These are phyloP conservation scores for Suhomyces emberorum DNA, from an alignment of 805 yeast species.

Conservation along the genomic window DNA sequence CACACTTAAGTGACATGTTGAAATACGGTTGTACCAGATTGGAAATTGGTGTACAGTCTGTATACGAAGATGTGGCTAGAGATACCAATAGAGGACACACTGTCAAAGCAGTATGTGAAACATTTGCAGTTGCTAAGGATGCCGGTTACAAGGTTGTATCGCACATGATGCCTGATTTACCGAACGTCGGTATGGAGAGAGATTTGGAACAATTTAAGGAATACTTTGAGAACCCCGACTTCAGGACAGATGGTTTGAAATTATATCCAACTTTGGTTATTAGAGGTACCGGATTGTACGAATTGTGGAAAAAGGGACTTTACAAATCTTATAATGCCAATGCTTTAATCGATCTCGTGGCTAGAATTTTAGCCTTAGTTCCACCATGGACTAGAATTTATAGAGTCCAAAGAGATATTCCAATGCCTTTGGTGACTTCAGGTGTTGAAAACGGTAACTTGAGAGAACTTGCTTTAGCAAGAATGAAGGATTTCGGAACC, in stretches of 20 bases:
- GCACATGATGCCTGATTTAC: slow-evolving; percentile 99
- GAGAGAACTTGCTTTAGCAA: slow-evolving; percentile 89
- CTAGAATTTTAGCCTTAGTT: slow-evolving; percentile 90
- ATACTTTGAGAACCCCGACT: slow-evolving; percentile 94
- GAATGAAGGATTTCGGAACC: slow-evolving; percentile 98
- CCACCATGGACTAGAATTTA: slow-evolving; percentile 99
- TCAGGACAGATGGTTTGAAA: slow-evolving; percentile 95
- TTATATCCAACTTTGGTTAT: slow-evolving; percentile 95
- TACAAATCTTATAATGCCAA: slow-evolving; percentile 94
- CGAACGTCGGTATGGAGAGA: slow-evolving; percentile 98
- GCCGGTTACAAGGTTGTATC: slow-evolving; percentile 97
- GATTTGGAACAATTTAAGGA: slow-evolving; percentile 94
- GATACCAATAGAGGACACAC: slow-evolving; percentile 98
- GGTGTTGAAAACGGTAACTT: slow-evolving; percentile 98
- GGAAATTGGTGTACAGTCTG: slow-evolving; percentile 96
- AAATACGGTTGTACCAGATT: slow-evolving; percentile 94
- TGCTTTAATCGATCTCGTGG: slow-evolving; percentile 90
- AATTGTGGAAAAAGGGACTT: slow-evolving; percentile 93
- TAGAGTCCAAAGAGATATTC: slow-evolving; percentile 97
- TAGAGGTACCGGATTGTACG: slow-evolving; percentile 95
- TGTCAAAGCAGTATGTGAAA: slow-evolving; percentile 91
- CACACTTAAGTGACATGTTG: slow-evolving; percentile 93
- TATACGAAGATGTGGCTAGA: slow-evolving; percentile 96
- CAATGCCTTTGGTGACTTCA: slow-evolving; percentile 96
- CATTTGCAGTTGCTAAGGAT: slow-evolving; percentile 94